Evolutionary conservation across 352 stramenopile genomes (phyloP).

Genomic region (Globisporangium alternatum): DNA sequence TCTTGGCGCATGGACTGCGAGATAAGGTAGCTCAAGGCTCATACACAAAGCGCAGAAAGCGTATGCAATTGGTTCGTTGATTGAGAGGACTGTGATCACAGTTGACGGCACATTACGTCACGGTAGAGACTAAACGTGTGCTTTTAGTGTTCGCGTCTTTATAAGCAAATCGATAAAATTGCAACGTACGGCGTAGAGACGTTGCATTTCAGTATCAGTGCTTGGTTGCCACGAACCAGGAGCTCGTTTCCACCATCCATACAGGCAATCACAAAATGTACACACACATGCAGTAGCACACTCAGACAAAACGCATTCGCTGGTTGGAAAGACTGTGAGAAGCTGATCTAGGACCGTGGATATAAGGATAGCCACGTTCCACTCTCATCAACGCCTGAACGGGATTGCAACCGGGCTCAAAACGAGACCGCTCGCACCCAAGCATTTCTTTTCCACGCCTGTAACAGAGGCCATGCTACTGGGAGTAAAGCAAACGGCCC

Average conservation of each 20-base stretch:
- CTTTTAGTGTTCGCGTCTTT: slow-evolving; percentile 83
- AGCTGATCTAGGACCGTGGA: slow-evolving; percentile 70
- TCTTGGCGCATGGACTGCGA: too few species aligned
- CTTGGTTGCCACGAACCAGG: slow-evolving; percentile 13
- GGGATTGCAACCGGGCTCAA: slow-evolving; percentile 52
- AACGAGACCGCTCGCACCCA: slow-evolving; percentile 58
- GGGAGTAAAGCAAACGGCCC: slow-evolving; percentile 62
- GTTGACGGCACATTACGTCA: slow-evolving; percentile 86
- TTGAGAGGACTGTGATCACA: slow-evolving; percentile 54
- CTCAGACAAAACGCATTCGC: not conserved
- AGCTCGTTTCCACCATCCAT: slow-evolving; percentile 6
- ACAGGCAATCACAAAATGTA: slow-evolving; percentile 3
- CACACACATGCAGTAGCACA: too few species aligned
- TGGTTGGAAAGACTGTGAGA: slow-evolving; percentile 45
- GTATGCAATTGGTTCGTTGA: not conserved
- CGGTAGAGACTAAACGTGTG: slow-evolving; percentile 71
- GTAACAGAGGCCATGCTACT: slow-evolving; percentile 81
- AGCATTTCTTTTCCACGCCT: slow-evolving; percentile 80
- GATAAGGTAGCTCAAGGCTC: too few species aligned
- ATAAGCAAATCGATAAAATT: slow-evolving; percentile 85
- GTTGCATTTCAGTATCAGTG: slow-evolving; percentile 83
- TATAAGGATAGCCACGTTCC: slow-evolving; percentile 34
- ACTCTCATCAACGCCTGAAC: slow-evolving; percentile 80
- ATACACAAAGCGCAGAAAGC: not conserved
- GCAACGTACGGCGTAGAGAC: slow-evolving; percentile 42